Base-by-base conservation (phyloP, 1,284 basidiomycete species). In the Inonotus hispidus region DNA sequence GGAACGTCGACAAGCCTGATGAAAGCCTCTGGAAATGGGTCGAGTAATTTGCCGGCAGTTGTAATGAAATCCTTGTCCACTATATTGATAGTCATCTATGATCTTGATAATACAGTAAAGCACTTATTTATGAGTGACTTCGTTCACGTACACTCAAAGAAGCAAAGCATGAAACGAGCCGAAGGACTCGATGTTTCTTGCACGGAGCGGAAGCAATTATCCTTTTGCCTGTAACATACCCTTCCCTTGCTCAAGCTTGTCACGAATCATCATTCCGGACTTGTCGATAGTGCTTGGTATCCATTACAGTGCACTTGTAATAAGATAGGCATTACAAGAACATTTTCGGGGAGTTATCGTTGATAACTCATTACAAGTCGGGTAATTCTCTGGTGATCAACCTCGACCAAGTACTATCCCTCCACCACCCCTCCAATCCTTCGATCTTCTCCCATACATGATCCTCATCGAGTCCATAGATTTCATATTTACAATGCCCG, bases 391-490 rank as follows among this genome's bases (percentile, higher is more conserved):
- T 79, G 65, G 86, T 82, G 65, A 94, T 86, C 61, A 97, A 74
- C 63, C 94, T 79, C 64, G 82, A 85, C 87, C 92, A 97, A 55
- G 92, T 92, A 66, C 85, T 90, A 70, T 95, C 93, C 70, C 86
- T 92, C 94, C 95, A 97, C 91, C 91, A 93, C 43, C 92, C 92
- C 43, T 92, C 88, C 84, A 95, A 87, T 56, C 79, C 78, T 63
- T 87, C 81, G 39, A 94, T 85, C 46, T 84, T 79, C 56, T 88
- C 87, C 86, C 91, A 94, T 10, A 93, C 72, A 0, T 81, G 81
- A 66, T 93, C 90, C 72, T 96, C 95, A 63, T 89, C 85, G 5
- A 94, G 77, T 4, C 90, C 91, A 71, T 96, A 95, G 61, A 93
- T 90, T 68, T 90, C 89, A 71, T 96, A 93, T 68, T 88, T 92